A percentile compares a stretch with the other conserved stretches of the same genome.
phyloP scores from a whole-genome alignment of 805 yeast genomes.

The Lachancea quebecensis region DNA sequence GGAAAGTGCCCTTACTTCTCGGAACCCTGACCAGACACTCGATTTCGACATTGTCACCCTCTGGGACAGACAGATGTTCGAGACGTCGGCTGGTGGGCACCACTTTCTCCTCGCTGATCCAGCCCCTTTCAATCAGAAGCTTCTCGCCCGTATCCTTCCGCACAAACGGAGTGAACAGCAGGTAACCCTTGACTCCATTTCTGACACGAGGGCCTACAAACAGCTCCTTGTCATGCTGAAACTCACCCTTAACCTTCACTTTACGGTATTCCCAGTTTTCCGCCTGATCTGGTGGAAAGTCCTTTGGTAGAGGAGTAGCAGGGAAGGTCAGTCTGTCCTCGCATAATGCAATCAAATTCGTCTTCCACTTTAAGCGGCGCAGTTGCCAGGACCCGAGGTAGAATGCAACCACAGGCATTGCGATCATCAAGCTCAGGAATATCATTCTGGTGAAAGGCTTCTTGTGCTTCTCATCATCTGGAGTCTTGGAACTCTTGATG shows the following conservation, averaged over 20 bases:
- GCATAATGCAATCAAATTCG: conserved; percentile 67
- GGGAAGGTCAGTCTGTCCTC: conserved; percentile 74
- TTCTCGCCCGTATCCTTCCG: conserved; percentile 55
- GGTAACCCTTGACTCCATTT: conserved; percentile 70
- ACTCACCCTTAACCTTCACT: conserved; percentile 69
- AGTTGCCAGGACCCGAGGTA: conserved; percentile 93
- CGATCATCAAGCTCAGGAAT: conserved; percentile 36
- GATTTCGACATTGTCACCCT: conserved; percentile 53
- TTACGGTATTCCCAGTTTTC: conserved; percentile 75
- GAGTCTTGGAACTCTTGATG: conserved; percentile 41
- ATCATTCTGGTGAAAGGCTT: conserved; percentile 29
- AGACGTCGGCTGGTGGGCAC: conserved; percentile 53
- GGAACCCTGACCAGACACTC: conserved; percentile 69
- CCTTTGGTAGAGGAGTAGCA: conserved; percentile 64
- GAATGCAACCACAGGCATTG: conserved; percentile 85
- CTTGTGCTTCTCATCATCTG: conserved; percentile 36
- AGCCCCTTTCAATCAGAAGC: conserved; percentile 82
- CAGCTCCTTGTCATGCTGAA: conserved; percentile 78
- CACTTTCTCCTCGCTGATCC: conserved; percentile 67
- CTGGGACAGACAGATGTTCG: conserved; percentile 65
- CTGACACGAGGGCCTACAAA: conserved; percentile 84
- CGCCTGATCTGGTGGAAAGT: conserved; percentile 56
- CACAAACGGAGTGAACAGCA: conserved; percentile 73
- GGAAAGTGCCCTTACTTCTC: conserved; percentile 52
- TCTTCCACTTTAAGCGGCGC: conserved; percentile 80